A percentile compares a stretch with the other conserved stretches of the same genome.
These are phyloP conservation scores for Candida vartiovaarae DNA, from an alignment of 805 yeast species.

Conservation along the genomic window DNA sequence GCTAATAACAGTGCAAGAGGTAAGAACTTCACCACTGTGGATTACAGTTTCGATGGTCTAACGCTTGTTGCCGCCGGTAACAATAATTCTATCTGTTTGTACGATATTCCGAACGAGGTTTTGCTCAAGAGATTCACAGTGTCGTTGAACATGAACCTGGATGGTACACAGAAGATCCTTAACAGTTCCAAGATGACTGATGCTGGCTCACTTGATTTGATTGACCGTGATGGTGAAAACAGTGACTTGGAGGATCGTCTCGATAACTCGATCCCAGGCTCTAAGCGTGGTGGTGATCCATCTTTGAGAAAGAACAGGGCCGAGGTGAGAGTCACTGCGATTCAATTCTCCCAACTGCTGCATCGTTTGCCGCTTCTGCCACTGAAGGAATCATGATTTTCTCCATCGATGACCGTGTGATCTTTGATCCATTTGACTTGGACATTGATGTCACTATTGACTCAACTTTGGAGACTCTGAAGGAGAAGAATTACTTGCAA, in stretches of 20 bases:
- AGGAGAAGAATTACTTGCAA: conserved; percentile 51
- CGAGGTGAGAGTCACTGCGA: conserved; percentile 70
- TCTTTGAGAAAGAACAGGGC: conserved; percentile 72
- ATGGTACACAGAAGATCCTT: conserved; percentile 75
- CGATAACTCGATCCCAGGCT: conserved; percentile 79
- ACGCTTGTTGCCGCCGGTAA: conserved; percentile 90
- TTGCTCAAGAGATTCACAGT: conserved; percentile 74
- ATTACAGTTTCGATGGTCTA: conserved; percentile 85
- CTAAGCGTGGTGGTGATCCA: conserved; percentile 62
- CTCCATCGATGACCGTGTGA: conserved; percentile 64
- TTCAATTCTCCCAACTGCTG: conserved; percentile 87
- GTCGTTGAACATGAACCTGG: conserved; percentile 82
- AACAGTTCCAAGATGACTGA: conserved; percentile 83
- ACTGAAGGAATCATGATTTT: conserved; percentile 87
- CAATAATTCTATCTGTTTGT: conserved; percentile 83
- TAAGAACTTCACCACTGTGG: conserved; percentile 71
- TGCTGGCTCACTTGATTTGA: conserved; percentile 74
- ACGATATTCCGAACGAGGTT: conserved; percentile 86
- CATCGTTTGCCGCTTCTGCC: conserved; percentile 89
- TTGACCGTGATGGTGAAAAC: conserved; percentile 81
- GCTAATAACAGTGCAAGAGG: conserved; percentile 78
- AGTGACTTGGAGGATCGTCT: conserved; percentile 79
- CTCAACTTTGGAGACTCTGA: conserved; percentile 52
- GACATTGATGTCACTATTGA: conserved; percentile 90
- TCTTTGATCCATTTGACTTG: conserved; percentile 92